Conservation (phyloP, 495 filamentous ascomycete species). For the Podospora australis region DNA sequence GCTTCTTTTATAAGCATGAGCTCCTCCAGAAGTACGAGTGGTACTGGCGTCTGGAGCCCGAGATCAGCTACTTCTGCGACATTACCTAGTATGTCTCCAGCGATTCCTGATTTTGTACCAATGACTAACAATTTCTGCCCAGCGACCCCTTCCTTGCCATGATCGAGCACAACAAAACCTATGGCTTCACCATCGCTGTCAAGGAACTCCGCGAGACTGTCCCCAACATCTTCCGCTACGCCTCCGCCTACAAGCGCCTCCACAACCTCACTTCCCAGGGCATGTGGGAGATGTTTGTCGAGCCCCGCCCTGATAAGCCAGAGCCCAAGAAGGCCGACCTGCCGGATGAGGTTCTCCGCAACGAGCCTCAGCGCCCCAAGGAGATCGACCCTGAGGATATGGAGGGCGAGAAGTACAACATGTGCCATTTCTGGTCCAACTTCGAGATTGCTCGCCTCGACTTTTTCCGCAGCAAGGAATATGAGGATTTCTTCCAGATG, state of each 20-base stretch:
- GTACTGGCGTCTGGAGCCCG: constrained; percentile 99
- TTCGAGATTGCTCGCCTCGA: constrained; percentile 95
- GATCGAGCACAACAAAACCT: constrained; percentile 90
- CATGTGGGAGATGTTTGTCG: constrained; percentile 98
- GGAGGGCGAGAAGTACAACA: constrained; percentile 98
- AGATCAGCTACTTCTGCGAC: constrained; percentile 99
- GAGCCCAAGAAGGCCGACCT: constrained; percentile 57
- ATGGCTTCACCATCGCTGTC: constrained; percentile 98
- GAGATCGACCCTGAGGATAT: constrained; percentile 89
- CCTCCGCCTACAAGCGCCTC: constrained; percentile 94
- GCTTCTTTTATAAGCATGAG: constrained; percentile 97
- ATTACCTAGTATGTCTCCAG: constrained; percentile 91
- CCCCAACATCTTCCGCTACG: constrained; percentile 98
- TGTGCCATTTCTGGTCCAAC: constrained; percentile 99
- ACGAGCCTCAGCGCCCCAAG: constrained; percentile 66
- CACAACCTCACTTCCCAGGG: constrained; percentile 89
- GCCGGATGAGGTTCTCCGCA: constrained; percentile 76
- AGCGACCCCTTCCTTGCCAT: constrained; percentile 96
- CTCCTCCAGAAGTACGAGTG: constrained; percentile 95
- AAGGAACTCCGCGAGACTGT: constrained; percentile 98
- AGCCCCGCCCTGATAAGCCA: constrained; percentile 57
- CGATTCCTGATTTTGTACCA: constrained; percentile 8
- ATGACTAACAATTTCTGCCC: constrained; percentile 13
- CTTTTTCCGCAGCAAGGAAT: constrained; percentile 94
- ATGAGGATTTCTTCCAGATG: constrained; percentile 98